Base-by-base conservation (phyloP, 768 basidiomycete genomes). In the Tremella mesenterica region DNA sequence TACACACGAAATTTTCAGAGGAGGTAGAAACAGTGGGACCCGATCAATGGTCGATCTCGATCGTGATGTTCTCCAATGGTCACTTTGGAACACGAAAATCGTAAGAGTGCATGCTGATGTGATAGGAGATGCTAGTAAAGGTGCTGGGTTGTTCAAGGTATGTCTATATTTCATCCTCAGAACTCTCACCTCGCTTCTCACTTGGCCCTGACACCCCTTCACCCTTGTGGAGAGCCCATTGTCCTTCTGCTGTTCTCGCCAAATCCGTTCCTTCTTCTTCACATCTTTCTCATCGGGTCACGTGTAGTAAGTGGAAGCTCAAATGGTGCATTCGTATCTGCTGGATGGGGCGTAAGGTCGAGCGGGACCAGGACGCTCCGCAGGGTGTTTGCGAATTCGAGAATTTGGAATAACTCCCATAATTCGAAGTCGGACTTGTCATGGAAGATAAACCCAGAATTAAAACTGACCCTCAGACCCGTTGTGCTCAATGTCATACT, bases 121-220 rank as follows among this genome's bases (percentile, higher is more conserved):
- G 3, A 7, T 23, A 53, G 92, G 92, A 83, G 88, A 95, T 78
- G 75, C 85, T 69, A 67, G 67, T 52, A 95, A 92, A 81, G 92
- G 92, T 76, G 91, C 92, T 72, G 77, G 79, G 71, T 85, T 95
- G 74, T 96, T 96, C 85, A 93, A 91, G 80, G 91, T 90, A 56
- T 86, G 91, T 53, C 26, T 10, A 21, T 34, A 13, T 20, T 21
- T 45, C 28, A 10, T 10, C 16, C 13, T 23, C 26, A 25, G 12
- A 28, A 8, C n/a, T 30, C 14, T 33, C 29, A n/a, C 39, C 21
- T 14, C 21, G 25, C 34, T 43, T 39, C 38, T n/a, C 23, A 39
- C 18, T 21, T 20, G 33, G 33, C 33, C 18, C 18, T 18, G 33
- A 36, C 18, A 12, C 12, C 10, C 12, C 18, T 36, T 10, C 12